Evolutionary conservation across 345 rosid species (phyloP).

Genomic region (Gossypium anomalum): DNA sequence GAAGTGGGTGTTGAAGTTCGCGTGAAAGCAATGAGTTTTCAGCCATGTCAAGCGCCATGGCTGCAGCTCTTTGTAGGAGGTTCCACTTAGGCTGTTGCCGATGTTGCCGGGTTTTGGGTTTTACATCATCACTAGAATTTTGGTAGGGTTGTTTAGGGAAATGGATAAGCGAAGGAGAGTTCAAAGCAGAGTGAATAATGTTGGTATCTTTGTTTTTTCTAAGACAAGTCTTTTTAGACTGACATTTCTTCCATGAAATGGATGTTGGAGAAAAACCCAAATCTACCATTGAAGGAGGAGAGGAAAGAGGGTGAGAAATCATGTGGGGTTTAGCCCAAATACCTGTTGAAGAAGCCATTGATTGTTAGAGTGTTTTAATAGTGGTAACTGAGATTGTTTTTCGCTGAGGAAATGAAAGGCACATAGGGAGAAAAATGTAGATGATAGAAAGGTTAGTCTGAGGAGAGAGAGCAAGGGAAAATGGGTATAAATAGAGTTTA

Average conservation of each 20-base stretch:
- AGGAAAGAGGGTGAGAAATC: constrained; percentile 27
- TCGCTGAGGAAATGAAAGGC: no score
- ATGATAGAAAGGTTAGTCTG: background rate
- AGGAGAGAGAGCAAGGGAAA: constrained; percentile 11
- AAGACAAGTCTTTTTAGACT: background rate
- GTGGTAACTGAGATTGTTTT: background rate
- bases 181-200: constrained; percentile 32
- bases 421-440: background rate
- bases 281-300: constrained; percentile 17
- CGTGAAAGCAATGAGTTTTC: constrained; percentile 58
- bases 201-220: constrained; percentile 7
- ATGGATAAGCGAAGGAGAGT: constrained; percentile 51
- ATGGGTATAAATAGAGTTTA: constrained; percentile 32
- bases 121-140: constrained; percentile 25
- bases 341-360: constrained; percentile 37
- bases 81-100: constrained; percentile 42
- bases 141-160: constrained; percentile 47
- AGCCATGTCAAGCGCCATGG: constrained; percentile 54
- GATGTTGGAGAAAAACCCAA: constrained; percentile 24
- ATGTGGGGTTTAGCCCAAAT: constrained; percentile 34
- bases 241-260: constrained; percentile 13
- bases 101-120: constrained; percentile 3
- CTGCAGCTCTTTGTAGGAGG: constrained; percentile 60
- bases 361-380: constrained; percentile 25
- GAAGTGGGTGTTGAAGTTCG: constrained; percentile 61